Base-by-base conservation (phyloP, 2,329 filamentous ascomycete genomes). In the Penicillium brevicompactum region DNA sequence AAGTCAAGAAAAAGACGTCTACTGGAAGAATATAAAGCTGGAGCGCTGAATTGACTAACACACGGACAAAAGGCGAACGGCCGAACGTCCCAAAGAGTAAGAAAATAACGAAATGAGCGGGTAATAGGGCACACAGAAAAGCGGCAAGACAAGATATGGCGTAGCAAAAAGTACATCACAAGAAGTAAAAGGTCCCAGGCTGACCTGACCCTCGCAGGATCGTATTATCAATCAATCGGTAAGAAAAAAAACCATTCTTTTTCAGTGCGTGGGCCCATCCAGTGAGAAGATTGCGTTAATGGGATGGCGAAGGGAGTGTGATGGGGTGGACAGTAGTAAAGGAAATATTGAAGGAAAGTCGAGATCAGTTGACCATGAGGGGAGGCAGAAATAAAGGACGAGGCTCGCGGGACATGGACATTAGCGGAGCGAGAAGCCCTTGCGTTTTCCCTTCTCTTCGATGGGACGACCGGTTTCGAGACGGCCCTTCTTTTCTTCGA, bases 341-440 rank as follows among this genome's bases (percentile, higher is more conserved):
- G 45, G 43, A 57, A 65, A 61, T 55, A 55, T 58, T 50, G 55
- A 53, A 60, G 51, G 59, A 64, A 56, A 62, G 56, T 54, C 49
- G 52, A 51, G 31, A 53, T 38, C 49, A 62, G 66, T 67, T 59
- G 42, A 38, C 45, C 53, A 31, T 18, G 30, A 40, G 46, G 38
- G 38, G 16, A 41, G 31, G 50, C 40, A 44, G 13, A 47, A 24
- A 47, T 22, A 13, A 6, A 44, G 22, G 24, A 48, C 34, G 44
- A 24, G 41, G 21, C 22, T 41, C 22, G 14, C 16, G 16, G 21
- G 34, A 14, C 47, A 50, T 41, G 42, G 52, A 34, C 41, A 51
- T 87, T 93, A 96, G 79, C 94, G 92, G 75, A 99, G 90, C 64
- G 94, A 99, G 85, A 99, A 99, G 58, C 93, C 93, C 90, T 97